Base-by-base conservation (phyloP, 371 early-diverging fungal species). In the Choanephora cucurbitarum region DNA sequence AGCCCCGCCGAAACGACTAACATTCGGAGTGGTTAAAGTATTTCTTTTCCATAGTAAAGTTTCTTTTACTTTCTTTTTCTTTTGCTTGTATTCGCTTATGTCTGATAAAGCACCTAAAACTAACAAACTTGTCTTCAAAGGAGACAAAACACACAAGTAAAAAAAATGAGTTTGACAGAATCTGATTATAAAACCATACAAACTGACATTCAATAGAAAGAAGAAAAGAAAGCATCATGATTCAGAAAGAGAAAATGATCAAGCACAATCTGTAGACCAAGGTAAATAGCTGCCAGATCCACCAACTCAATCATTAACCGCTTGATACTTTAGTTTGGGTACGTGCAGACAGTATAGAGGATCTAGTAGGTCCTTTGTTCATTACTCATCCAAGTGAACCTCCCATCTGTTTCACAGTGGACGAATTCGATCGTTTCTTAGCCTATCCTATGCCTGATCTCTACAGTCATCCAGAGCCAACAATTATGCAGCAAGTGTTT, bases 241-340 rank as follows among this genome's bases (percentile, higher is more conserved):
- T 17, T 59, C 62, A 17, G 71, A 75, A 39, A 61, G 65, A 19
- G 73, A 72, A 24, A 66, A 67, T 0, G 67, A 60, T 8, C 64
- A 51, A 1, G 52, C 56, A 22, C 57, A 62, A 28, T 52, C 64
- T 14, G 64, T 68, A 11, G 64, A 75, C 21, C 73, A 81, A 58
- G 79, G 79, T 75, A 64, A 56, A n/a, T n/a, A n/a, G n/a, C n/a
- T n/a, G n/a, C n/a, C n/a, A n/a, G n/a, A n/a, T n/a, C n/a, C n/a
- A n/a, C n/a, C n/a, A n/a, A n/a, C n/a, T n/a, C n/a, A n/a, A n/a
- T n/a, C n/a, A n/a, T n/a, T n/a, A n/a, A n/a, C n/a, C n/a, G n/a
- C n/a, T n/a, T n/a, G n/a, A n/a, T n/a, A n/a, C n/a, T n/a, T n/a
- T 44, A 82, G 88, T 86, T 14, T 90, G 91, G 91, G 84, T 86